phyloP scores from a whole-genome alignment of 352 stramenopile genomes.

The Phytophthora ramorum region DNA sequence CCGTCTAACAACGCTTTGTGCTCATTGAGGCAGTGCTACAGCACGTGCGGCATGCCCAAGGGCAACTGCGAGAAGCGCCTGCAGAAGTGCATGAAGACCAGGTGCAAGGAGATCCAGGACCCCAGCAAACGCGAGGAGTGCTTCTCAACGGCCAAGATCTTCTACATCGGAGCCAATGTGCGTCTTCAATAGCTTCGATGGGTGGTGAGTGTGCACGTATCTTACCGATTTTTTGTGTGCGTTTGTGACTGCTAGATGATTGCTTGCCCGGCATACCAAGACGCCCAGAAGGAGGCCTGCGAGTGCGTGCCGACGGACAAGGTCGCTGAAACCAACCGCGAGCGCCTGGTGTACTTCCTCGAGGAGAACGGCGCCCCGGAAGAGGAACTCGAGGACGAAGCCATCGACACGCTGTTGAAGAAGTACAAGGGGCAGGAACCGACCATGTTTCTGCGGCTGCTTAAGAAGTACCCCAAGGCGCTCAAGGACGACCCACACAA shows the following conservation, averaged over 20 bases:
- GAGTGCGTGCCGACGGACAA: slow-evolving; percentile 51
- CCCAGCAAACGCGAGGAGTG: slow-evolving; percentile 49
- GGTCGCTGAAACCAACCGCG: slow-evolving; percentile 35
- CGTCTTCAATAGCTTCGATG: not conserved
- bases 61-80: slow-evolving; percentile 69
- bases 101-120: slow-evolving; percentile 42
- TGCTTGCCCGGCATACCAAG: slow-evolving; percentile 70
- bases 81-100: slow-evolving; percentile 76
- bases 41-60: slow-evolving; percentile 81
- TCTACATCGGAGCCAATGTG: slow-evolving; percentile 67
- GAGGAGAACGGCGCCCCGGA: slow-evolving; percentile 43
- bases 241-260: slow-evolving; percentile 50
- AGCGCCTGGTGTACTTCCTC: slow-evolving; percentile 71
- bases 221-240: not conserved
- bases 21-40: slow-evolving; percentile 66
- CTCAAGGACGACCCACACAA: slow-evolving; percentile 56
- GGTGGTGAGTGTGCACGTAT: not conserved
- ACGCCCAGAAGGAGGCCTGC: slow-evolving; percentile 76
- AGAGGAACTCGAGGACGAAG: slow-evolving; percentile 42
- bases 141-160: slow-evolving; percentile 68
- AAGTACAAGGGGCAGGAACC: slow-evolving; percentile 76
- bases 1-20: not conserved
- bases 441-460: slow-evolving; percentile 67
- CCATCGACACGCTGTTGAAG: slow-evolving; percentile 55
- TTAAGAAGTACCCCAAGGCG: slow-evolving; percentile 67